These are phyloP conservation scores for Xylariaceae sp. DNA, from an alignment of 2,329 filamentous ascomycete species.

Conservation along the genomic window DNA sequence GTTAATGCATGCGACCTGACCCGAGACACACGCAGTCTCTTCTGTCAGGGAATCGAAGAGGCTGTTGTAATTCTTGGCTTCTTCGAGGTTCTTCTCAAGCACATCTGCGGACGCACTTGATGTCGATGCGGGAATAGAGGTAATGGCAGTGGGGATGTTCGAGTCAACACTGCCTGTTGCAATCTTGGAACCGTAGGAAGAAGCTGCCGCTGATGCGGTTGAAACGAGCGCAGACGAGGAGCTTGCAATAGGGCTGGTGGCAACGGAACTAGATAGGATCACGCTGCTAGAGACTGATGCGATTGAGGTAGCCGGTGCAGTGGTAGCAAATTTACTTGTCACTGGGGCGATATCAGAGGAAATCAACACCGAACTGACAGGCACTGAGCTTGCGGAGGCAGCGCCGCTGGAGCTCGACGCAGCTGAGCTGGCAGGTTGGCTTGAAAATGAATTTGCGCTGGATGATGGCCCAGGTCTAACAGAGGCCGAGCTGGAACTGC, in stretches of 20 bases:
- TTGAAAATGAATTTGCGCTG: background rate
- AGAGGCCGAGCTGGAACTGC: background rate
- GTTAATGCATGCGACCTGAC: slow-evolving; percentile 52
- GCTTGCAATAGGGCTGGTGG: slow-evolving; percentile 6
- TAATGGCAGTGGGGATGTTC: slow-evolving; percentile 42
- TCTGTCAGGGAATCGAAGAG: slow-evolving; percentile 44
- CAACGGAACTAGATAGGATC: slow-evolving; percentile 1
- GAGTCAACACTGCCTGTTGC: slow-evolving; percentile 38
- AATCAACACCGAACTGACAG: background rate
- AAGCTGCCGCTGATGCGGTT: slow-evolving; percentile 15
- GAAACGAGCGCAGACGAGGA: slow-evolving; percentile 4
- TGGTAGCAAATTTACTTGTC: background rate
- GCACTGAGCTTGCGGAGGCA: background rate
- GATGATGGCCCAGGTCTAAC: background rate
- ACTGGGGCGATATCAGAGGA: background rate
- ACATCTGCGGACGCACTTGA: slow-evolving; percentile 40
- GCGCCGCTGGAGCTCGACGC: background rate
- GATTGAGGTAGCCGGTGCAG: background rate
- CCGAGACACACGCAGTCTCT: slow-evolving; percentile 44
- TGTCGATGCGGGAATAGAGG: slow-evolving; percentile 35
- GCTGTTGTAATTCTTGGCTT: slow-evolving; percentile 46
- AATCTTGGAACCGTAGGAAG: slow-evolving; percentile 23
- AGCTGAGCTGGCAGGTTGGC: background rate
- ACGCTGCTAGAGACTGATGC: slow-evolving; percentile 1
- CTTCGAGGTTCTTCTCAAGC: slow-evolving; percentile 45